A percentile compares a stretch with the other conserved stretches of the same genome.
Conservation (phyloP, 2,329 filamentous ascomycete genomes). For the Emericellopsis atlantica region DNA sequence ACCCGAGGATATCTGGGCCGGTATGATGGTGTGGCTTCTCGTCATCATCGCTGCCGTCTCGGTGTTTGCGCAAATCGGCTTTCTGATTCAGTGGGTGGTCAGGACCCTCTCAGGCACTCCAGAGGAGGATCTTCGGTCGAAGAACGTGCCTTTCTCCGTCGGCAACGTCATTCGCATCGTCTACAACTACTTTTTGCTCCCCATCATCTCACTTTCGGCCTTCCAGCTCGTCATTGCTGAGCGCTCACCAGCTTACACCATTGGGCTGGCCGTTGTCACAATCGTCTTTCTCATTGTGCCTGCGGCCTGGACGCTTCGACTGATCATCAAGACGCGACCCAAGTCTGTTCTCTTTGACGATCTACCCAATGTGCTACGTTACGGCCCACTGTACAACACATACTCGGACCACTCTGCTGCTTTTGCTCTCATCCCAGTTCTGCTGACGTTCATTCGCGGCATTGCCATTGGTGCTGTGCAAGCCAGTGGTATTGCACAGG, state of each 20-base stretch:
- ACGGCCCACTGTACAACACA: conserved; percentile 93
- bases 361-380: conserved; percentile 74
- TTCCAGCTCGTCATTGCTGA: conserved; percentile 77
- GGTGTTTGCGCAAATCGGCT: conserved; percentile 62
- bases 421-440: conserved; percentile 77
- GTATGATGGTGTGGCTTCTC: conserved; percentile 84
- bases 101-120: conserved; percentile 57
- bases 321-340: conserved; percentile 71
- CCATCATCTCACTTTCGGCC: conserved; percentile 73
- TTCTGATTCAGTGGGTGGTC: conserved; percentile 63
- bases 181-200: conserved; percentile 86
- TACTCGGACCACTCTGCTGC: conserved; percentile 88
- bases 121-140: conserved; percentile 79
- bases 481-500: conserved; percentile 81
- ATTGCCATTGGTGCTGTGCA: conserved; percentile 89
- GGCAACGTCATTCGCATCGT: conserved; percentile 74
- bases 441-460: conserved; percentile 75
- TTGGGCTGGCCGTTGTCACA: conserved; percentile 64
- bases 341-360: conserved; percentile 88
- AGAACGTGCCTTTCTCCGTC: conserved; percentile 79
- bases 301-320: conserved; percentile 64
- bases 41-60: conserved; percentile 59
- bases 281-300: conserved; percentile 62
- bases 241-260: conserved; percentile 55
- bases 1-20: conserved; percentile 77